Evolutionary conservation across 2,329 filamentous ascomycete genomes (phyloP), one percentile per base, ranked within the genome.

Genomic region (Simplicillium aogashimaense): DNA sequence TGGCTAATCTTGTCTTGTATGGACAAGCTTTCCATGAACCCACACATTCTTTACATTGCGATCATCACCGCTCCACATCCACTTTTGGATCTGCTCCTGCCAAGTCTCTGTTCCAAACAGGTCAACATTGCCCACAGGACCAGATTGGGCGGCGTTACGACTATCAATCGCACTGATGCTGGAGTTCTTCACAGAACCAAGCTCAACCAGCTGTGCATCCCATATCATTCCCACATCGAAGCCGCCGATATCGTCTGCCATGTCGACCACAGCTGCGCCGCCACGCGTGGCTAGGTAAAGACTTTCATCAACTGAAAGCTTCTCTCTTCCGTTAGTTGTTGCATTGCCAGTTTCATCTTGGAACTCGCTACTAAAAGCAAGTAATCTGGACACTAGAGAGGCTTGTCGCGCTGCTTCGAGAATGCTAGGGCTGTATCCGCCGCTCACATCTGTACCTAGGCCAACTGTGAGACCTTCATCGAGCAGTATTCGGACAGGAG

Each of bases 31-130:
- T 25, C 20, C 20, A 25, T 25, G 20, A 25, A 25, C 20, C 20
- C 20, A 25, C 6, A 25, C 20, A 25, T 25, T 25, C 20, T 25
- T 25, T 9, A 25, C 20, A 25, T 25, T 25, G 5, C 20, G 20
- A 25, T 25, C 20, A 25, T 25, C 20, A 25, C 20, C 20, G 9
- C 20, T 25, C 20, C 20, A 25, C 20, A 25, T 25, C 20, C 20
- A 94, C 66, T 94, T 94, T 35, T 84, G 82, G 6, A 94, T 64
- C 53, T 70, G 74, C 51, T 94, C 83, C 29, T 80, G 73, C 83
- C 82, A 88, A 12, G 53, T 74, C 69, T 94, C 87, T 71, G 78
- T 83, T 2, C 86, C 86, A 64, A 92, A 94, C 0, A 94, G 58
- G 62, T 94, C 86, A 0, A 94, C 83, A 34, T 77, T 75, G 0